phyloP scores from a whole-genome alignment of 768 basidiomycete species.

The Plicaturopsis crispa region DNA sequence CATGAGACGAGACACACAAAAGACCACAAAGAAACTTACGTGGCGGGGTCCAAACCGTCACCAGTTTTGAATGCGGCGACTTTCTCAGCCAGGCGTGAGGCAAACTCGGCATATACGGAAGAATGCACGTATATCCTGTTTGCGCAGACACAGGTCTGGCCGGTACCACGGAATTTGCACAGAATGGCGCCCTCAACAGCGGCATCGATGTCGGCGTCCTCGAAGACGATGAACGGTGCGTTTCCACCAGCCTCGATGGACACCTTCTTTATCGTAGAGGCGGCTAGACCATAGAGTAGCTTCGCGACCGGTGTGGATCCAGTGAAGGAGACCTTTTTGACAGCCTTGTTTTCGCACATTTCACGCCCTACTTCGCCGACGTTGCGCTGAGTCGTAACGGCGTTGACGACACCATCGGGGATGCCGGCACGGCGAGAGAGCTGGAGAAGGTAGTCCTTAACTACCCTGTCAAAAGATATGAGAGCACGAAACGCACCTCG shows the following conservation, averaged over 20 bases:
- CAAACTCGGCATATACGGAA: conserved; percentile 87
- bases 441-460: conserved; percentile 25
- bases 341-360: conserved; percentile 80
- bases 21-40: conserved; percentile 36
- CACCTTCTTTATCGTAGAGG: conserved; percentile 78
- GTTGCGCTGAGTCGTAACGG: conserved; percentile 84
- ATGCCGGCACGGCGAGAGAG: conserved; percentile 85
- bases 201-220: conserved; percentile 88
- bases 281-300: conserved; percentile 61
- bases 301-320: conserved; percentile 82
- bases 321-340: conserved; percentile 90
- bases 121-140: conserved; percentile 94
- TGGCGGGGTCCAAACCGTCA: conserved; percentile 71
- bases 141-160: conserved; percentile 84
- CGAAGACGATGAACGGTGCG: conserved; percentile 94
- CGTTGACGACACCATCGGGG: conserved; percentile 91
- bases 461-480: neutral
- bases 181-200: conserved; percentile 77
- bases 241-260: conserved; percentile 93
- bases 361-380: conserved; percentile 86
- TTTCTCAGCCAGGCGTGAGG: conserved; percentile 75
- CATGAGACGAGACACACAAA: neutral
- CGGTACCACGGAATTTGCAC: conserved; percentile 75
- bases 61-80: conserved; percentile 85
- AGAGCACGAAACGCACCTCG: conserved; percentile 48